A percentile compares a stretch with the other conserved stretches of the same genome.
Evolutionary conservation across 352 stramenopile genomes (phyloP).

Genomic region (Globisporangium middletonii): DNA sequence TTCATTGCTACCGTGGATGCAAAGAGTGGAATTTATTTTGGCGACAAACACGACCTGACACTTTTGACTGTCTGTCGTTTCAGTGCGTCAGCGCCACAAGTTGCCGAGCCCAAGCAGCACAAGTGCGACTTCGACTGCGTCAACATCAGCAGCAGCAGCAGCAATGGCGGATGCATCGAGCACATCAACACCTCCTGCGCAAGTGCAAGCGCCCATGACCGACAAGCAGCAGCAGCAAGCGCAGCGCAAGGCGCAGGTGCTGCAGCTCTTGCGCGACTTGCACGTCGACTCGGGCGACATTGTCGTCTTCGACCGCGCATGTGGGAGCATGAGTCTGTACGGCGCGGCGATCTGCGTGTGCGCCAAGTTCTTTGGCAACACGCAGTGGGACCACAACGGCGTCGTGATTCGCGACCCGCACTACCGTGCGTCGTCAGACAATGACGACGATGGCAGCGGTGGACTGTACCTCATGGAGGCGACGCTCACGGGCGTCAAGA

Average conservation of each 20-base stretch:
- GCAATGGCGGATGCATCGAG: too few relatives aligned
- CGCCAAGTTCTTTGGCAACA: conserved; percentile 78
- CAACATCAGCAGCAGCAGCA: too few relatives aligned
- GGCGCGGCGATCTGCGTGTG: conserved; percentile 69
- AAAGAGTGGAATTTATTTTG: too few relatives aligned
- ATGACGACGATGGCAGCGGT: conserved; percentile 10
- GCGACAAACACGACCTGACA: too few relatives aligned
- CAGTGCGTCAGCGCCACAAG: too few relatives aligned
- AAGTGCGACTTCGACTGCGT: too few relatives aligned
- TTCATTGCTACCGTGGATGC: too few relatives aligned
- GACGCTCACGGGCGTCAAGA: conserved; percentile 74
- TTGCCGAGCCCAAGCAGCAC: too few relatives aligned
- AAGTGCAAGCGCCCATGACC: background rate
- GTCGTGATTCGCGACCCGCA: conserved; percentile 55
- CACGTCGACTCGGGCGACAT: conserved; percentile 71
- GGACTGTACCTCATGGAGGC: conserved; percentile 73
- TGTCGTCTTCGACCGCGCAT: conserved; percentile 79
- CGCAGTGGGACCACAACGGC: conserved; percentile 85
- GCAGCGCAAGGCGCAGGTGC: conserved; percentile 16
- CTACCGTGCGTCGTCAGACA: conserved; percentile 7
- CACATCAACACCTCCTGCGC: too few relatives aligned
- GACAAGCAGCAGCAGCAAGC: background rate
- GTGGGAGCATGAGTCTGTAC: conserved; percentile 68
- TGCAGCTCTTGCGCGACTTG: conserved; percentile 44
- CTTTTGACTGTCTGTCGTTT: too few relatives aligned